Percentiles rank a stretch among this genome's conserved stretches.
phyloP scores from a whole-genome alignment of 495 filamentous ascomycete species.

The Letharia lupina region DNA sequence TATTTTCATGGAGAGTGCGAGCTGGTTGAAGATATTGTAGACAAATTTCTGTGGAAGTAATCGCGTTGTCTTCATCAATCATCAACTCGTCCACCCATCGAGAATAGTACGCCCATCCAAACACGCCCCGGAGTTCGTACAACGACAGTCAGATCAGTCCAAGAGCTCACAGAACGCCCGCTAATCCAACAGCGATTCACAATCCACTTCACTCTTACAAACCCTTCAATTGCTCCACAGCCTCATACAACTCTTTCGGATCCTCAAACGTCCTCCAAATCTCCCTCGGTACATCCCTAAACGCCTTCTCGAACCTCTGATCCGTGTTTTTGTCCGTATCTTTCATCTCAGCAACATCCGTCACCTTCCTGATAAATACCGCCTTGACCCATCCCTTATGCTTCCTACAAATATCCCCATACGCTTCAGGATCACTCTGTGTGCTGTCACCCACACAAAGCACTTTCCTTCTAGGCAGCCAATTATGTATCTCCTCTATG shows the following conservation, averaged over 20 bases:
- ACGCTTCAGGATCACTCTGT: constrained; percentile 84
- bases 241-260: constrained; percentile 52
- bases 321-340: constrained; percentile 62
- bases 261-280: constrained; percentile 76
- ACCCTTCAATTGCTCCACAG: constrained; percentile 38
- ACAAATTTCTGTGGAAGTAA: neutral
- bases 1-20: neutral
- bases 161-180: neutral
- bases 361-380: constrained; percentile 78
- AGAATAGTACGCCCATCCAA: neutral
- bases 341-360: constrained; percentile 61
- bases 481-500: constrained; percentile 64
- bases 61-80: neutral
- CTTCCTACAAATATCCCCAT: constrained; percentile 57
- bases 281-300: constrained; percentile 58
- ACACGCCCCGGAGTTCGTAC: neutral
- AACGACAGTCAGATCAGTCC: neutral
- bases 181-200: neutral
- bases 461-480: constrained; percentile 71
- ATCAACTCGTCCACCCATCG: neutral
- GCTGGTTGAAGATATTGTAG: neutral
- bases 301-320: constrained; percentile 73
- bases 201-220: neutral
- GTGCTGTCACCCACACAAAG: constrained; percentile 85
- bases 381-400: constrained; percentile 65